A percentile compares a stretch with the other conserved stretches of the same genome.
phyloP scores from a whole-genome alignment of 2,329 filamentous ascomycete species.

The Aspergillus sp. region DNA sequence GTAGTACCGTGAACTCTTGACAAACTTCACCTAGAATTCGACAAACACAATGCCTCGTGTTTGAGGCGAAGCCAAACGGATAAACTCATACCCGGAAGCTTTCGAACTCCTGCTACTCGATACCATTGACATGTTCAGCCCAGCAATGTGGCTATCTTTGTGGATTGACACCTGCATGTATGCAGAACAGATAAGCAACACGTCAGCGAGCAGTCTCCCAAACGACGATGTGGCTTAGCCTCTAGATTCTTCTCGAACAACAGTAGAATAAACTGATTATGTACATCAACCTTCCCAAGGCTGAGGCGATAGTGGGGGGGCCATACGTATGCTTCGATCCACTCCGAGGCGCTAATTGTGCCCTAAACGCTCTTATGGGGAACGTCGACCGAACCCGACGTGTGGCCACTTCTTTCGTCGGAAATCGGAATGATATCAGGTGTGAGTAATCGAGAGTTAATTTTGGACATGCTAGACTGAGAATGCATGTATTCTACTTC shows the following conservation, averaged over 20 bases:
- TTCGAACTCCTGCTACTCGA: neutral
- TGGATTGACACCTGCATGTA: neutral
- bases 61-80: neutral
- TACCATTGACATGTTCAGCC: neutral
- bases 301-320: neutral
- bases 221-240: neutral
- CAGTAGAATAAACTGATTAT: neutral
- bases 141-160: neutral
- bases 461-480: too few relatives aligned
- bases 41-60: neutral
- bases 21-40: neutral
- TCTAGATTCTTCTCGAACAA: neutral
- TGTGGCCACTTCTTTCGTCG: neutral
- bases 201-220: neutral
- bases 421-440: neutral
- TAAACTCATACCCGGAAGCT: neutral
- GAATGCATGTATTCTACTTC: too few relatives aligned
- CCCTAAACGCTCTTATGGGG: neutral
- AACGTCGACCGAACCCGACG: neutral
- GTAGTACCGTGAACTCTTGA: neutral
- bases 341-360: conserved; percentile 4
- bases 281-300: neutral
- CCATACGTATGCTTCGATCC: conserved; percentile 8
- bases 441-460: too few relatives aligned
- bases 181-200: neutral